Conservation (phyloP, 176 grass and related monocot genomes). For the Zoysia pacifica region DNA sequence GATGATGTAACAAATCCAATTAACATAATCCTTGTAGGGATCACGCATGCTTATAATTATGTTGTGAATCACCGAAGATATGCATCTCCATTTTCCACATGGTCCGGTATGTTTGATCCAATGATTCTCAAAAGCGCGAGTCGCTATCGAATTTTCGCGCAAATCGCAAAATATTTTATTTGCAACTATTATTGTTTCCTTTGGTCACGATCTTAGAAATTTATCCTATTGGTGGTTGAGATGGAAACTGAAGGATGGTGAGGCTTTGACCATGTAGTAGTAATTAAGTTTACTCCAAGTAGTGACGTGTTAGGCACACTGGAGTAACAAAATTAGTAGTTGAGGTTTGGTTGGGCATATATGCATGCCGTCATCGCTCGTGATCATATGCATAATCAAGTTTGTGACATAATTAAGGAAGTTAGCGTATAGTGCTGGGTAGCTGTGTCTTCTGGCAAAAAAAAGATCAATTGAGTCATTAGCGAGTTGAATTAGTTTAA, state of each 20-base stretch:
- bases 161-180: slow-evolving; percentile 18
- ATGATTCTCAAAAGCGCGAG: slow-evolving; percentile 18
- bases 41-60: slow-evolving; percentile 24
- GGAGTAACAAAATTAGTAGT: slow-evolving; percentile 7
- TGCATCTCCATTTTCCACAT: neutral
- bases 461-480: neutral
- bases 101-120: slow-evolving; percentile 5
- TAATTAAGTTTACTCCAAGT: neutral
- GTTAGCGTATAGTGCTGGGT: neutral
- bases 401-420: neutral
- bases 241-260: neutral
- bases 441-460: neutral
- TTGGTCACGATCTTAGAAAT: slow-evolving; percentile 3
- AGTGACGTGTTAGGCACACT: neutral
- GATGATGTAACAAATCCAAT: slow-evolving; percentile 32
- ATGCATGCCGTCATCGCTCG: neutral
- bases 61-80: slow-evolving; percentile 28
- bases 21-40: slow-evolving; percentile 28
- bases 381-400: neutral
- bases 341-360: neutral
- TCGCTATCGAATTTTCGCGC: neutral
- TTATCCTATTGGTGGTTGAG: neutral
- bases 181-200: slow-evolving; percentile 3
- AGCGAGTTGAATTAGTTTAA: slow-evolving; percentile 14
- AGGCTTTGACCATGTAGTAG: slow-evolving; percentile 2